A percentile compares a stretch with the other conserved stretches of the same genome.
These are phyloP conservation scores for Apiotrichum akiyoshidainum DNA, from an alignment of 1,284 basidiomycete species.

Conservation along the genomic window DNA sequence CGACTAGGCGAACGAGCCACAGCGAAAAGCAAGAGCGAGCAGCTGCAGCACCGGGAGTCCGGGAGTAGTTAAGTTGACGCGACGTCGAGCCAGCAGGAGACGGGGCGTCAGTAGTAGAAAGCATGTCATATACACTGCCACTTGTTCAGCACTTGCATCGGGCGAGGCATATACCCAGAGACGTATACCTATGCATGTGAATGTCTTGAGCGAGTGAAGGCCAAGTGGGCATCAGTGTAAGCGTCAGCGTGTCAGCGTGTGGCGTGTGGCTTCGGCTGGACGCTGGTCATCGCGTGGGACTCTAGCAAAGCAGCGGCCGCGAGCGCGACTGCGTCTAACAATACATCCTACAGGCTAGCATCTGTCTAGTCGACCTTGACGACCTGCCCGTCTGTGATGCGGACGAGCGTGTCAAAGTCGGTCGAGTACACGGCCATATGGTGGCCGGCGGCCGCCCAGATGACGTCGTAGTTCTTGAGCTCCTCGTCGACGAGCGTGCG, in stretches of 20 bases:
- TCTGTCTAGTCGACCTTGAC: constrained; percentile 15
- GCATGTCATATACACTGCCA: constrained; percentile 2
- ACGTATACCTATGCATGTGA: neutral
- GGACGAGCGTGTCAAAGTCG: constrained; percentile 7
- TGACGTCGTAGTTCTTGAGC: constrained; percentile 1
- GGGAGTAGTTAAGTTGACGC: neutral
- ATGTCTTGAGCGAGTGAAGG: neutral
- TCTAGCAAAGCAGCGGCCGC: too few species aligned
- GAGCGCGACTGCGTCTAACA: too few species aligned
- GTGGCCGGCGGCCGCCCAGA: constrained; percentile 18
- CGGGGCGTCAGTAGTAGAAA: neutral
- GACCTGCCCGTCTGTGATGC: constrained; percentile 10
- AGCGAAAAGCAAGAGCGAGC: constrained; percentile 26
- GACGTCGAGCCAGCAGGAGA: neutral
- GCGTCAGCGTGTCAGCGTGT: too few species aligned
- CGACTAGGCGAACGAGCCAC: constrained; percentile 28
- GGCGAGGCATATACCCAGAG: neutral
- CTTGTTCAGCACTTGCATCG: neutral
- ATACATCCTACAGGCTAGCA: too few species aligned
- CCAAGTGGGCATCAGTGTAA: too few species aligned
- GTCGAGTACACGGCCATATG: constrained; percentile 10
- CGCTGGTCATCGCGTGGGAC: too few species aligned
- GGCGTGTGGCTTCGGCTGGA: too few species aligned
- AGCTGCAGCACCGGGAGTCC: neutral
- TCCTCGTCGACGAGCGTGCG: constrained; percentile 14